Conservation (phyloP, 2,329 filamentous ascomycete species). For the Ceratocystis diversiconidia region DNA sequence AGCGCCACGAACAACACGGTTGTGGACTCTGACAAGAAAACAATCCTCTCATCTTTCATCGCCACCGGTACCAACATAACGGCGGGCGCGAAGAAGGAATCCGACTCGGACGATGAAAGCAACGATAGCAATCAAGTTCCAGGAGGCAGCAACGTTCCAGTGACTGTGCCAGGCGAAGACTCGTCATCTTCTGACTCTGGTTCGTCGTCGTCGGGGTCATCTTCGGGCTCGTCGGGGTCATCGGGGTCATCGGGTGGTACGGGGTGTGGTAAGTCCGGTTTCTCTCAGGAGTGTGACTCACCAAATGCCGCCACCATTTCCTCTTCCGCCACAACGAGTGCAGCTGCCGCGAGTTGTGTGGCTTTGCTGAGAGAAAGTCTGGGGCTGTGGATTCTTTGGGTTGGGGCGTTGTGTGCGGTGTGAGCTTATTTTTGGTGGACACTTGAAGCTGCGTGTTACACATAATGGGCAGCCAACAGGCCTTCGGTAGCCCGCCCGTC, state of each 20-base stretch:
- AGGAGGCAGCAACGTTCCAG: slow-evolving; percentile 17
- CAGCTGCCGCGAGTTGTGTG: background rate
- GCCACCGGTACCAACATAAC: slow-evolving; percentile 69
- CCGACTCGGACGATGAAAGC: slow-evolving; percentile 15
- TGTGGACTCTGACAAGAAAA: slow-evolving; percentile 57
- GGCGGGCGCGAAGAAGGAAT: slow-evolving; percentile 24
- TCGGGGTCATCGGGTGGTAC: slow-evolving; percentile 7
- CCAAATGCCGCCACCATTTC: background rate
- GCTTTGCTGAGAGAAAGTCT: background rate
- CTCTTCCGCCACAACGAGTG: background rate
- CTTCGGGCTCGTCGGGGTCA: slow-evolving; percentile 4
- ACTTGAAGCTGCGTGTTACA: background rate
- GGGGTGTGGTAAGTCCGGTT: slow-evolving; percentile 15
- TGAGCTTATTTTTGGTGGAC: background rate
- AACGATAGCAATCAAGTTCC: slow-evolving; percentile 18
- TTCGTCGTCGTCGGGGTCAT: background rate
- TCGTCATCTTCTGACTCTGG: background rate
- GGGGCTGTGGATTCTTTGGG: background rate
- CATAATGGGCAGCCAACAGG: background rate
- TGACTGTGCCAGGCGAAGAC: background rate
- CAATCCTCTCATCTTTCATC: slow-evolving; percentile 62
- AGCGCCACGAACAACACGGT: slow-evolving; percentile 63
- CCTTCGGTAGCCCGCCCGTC: background rate
- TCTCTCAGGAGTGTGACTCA: slow-evolving; percentile 18
- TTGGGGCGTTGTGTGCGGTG: background rate